Evolutionary conservation across 192 early-diverging fungal species (phyloP).

Genomic region (Coemansia sp.): DNA sequence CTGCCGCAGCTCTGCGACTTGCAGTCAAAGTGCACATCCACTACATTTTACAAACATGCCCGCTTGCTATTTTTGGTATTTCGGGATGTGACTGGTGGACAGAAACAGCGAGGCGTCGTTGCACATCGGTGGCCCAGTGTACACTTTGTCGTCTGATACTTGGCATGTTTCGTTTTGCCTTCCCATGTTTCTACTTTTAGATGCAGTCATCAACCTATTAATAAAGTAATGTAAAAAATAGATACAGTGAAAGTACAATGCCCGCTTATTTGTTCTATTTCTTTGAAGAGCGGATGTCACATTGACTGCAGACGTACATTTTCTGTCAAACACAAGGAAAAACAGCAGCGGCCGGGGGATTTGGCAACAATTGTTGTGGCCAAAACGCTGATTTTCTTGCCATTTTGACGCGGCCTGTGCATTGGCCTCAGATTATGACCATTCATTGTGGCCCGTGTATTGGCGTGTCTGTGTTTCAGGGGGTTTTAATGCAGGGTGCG

Average conservation of each 20-base stretch:
- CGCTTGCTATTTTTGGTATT: slow-evolving; percentile 15
- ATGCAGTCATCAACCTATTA: slow-evolving; percentile 4
- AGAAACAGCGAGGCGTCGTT: slow-evolving; percentile 3
- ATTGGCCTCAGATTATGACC: slow-evolving; percentile 7
- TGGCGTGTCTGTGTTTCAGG: background rate
- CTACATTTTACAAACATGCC: background rate
- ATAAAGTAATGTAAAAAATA: background rate
- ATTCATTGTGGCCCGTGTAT: background rate
- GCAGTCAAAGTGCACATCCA: background rate
- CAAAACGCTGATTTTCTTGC: background rate
- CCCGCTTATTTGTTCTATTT: slow-evolving; percentile 3
- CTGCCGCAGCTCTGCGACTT: background rate
- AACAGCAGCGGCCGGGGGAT: background rate
- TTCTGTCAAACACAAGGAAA: background rate
- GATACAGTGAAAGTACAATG: background rate
- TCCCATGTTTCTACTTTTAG: slow-evolving; percentile 2
- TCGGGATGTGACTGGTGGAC: background rate
- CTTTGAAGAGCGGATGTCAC: slow-evolving; percentile 10
- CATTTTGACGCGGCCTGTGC: background rate
- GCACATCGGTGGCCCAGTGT: slow-evolving; percentile 1
- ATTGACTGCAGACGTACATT: background rate
- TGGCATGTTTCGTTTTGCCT: background rate
- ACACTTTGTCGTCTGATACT: background rate
- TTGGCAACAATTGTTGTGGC: background rate
- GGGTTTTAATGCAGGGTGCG: slow-evolving; percentile 8